These are phyloP conservation scores for Solanum infundibuliforme DNA, from an alignment of 257 asterid genomes.

Conservation along the genomic window DNA sequence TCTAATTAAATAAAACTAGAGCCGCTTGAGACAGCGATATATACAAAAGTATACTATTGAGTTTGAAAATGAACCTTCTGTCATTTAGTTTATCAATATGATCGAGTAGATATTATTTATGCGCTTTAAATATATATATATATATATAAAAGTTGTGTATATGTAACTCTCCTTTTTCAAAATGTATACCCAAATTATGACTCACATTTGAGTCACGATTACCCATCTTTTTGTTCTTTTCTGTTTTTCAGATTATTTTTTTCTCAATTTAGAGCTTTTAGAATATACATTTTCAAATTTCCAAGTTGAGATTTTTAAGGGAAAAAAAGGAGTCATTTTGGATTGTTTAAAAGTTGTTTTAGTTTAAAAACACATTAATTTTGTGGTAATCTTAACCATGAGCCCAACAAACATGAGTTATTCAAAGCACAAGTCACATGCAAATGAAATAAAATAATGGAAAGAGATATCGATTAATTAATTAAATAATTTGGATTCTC, in stretches of 20 bases:
- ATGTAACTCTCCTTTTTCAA: not conserved
- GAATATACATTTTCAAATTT: not conserved
- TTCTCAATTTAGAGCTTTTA: not conserved
- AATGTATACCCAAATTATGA: not conserved
- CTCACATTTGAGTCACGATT: not conserved
- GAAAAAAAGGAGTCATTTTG: not conserved
- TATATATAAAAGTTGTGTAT: no score
- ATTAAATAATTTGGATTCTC: conserved; percentile 25
- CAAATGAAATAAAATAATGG: conserved; percentile 10
- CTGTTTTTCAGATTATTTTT: not conserved
- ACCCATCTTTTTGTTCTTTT: not conserved
- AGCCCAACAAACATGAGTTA: conserved; percentile 9
- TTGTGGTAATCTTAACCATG: not conserved
- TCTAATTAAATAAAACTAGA: no score
- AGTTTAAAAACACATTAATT: not conserved
- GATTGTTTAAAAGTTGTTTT: not conserved
- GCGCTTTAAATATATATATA: no score
- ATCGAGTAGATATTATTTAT: no score
- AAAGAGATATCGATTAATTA: conserved; percentile 23
- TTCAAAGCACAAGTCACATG: conserved; percentile 53
- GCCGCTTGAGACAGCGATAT: not conserved
- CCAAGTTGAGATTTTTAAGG: not conserved
- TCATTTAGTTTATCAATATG: no score
- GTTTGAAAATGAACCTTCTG: no score
- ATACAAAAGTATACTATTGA: no score